These are phyloP conservation scores for Solanum chilense DNA, from an alignment of 257 asterid species.

Conservation along the genomic window DNA sequence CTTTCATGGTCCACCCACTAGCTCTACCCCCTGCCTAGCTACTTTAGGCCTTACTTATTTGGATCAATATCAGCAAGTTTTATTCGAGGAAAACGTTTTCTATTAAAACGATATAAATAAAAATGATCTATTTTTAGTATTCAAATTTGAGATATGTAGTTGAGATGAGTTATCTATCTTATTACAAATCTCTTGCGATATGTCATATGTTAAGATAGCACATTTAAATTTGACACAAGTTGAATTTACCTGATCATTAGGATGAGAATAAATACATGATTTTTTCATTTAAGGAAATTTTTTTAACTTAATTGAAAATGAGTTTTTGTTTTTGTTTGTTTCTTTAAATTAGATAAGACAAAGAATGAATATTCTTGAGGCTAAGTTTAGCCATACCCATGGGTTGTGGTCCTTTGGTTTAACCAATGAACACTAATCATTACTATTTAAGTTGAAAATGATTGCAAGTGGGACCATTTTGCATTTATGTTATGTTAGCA, in stretches of 20 bases:
- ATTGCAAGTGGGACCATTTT: background rate
- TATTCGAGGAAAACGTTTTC: background rate
- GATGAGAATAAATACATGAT: background rate
- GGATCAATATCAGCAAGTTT: background rate
- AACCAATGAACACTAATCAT: background rate
- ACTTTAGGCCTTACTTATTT: background rate
- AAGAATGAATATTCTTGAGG: background rate
- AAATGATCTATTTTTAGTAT: background rate
- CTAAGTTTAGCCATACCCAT: background rate
- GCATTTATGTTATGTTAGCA: too few species aligned
- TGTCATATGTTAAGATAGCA: background rate
- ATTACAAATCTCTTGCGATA: background rate
- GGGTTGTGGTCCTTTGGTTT: background rate
- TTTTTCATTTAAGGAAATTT: background rate
- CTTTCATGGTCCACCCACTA: background rate
- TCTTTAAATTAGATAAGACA: background rate
- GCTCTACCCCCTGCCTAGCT: background rate
- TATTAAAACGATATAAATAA: background rate
- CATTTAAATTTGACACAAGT: background rate
- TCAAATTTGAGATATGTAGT: accelerated
- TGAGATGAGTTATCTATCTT: background rate
- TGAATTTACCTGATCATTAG: background rate
- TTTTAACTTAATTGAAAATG: background rate
- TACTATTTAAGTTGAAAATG: background rate
- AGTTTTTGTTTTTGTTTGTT: background rate